Evolutionary conservation across 192 early-diverging fungal species (phyloP), one percentile per base, ranked within the genome.

Genomic region (Entophlyctis luteolus): DNA sequence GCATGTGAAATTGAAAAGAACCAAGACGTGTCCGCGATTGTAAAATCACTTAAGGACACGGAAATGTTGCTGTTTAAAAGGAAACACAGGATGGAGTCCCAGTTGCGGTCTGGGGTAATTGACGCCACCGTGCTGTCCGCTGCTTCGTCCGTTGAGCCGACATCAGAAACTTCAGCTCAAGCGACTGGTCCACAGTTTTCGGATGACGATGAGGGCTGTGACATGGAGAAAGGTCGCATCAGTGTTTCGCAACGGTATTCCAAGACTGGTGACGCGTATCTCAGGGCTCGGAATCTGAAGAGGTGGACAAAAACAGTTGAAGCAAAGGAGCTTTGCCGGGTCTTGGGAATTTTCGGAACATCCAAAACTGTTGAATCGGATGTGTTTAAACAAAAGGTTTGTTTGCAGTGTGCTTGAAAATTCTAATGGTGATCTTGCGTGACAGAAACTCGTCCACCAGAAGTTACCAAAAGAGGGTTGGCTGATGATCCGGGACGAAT

Each of bases 21-120:
- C 28, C 67, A 75, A 39, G 25, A 65, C n/a, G 34, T 81, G 18
- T 79, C 75, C 48, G 59, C 79, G n/a, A 48, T 76, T 8, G 72
- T 76, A 73, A 45, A 73, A 39, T 48, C 20, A 5, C 75, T 78
- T 73, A 22, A 32, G 54, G 34, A 65, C 3, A 55, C 49, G 35
- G 76, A 81, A 62, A 71, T 72, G 29, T 81, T 81, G 38, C 36
- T 79, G 36, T 79, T 81, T 60, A 79, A 81, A 55, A 32, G 59
- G n/a, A n/a, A 47, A 39, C 23, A 65, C 14, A 59, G 37, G 37
- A 57, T 57, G 20, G 55, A 29, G 37, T 10, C 29, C 20, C 20
- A 57, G 18, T 35, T 57, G 14, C 55, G 55, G 14, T 36, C 55
- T 47, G 18, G n/a, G n/a, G n/a, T n/a, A n/a, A n/a, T n/a, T n/a